Base-by-base conservation (phyloP, 768 basidiomycete species). In the Hydnomerulius pinastri region DNA sequence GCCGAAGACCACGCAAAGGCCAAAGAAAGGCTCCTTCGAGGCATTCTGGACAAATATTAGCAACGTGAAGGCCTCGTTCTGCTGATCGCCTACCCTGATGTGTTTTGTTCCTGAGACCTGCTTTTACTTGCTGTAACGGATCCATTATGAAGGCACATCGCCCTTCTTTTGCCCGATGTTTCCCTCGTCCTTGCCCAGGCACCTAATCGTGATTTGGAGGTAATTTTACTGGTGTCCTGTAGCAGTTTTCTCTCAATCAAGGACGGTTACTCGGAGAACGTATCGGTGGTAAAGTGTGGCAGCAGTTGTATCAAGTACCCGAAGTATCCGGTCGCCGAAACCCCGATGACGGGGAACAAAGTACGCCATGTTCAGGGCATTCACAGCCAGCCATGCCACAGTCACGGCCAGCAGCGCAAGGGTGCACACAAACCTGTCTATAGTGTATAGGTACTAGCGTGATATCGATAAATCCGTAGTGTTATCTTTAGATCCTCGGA, bases 1-100 rank as follows among this genome's bases (percentile, higher is more conserved):
- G 67, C 63, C 43, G 53, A 71, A 32, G 69, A 71, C 35, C 58
- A 67, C 27, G 62, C 61, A 46, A 71, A 53, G 42, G 67, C 67
- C 36, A 69, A 71, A 27, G 67, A 69, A 51, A 71, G 55, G 46
- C 63, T 69, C 11, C 63, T 69, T 11, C 67, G 67, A 10, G 66
- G 69, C 18, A 69, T 69, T 25, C 55, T 69, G 13, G 67, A 69
- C 47, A 67, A 65, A 43, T 69, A 69, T 54, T 69, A 49, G 58
- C 28, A 15, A 27, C n/a, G 28, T 4, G 29, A 17, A 6, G 9
- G 18, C 24, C 7, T 12, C 25, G 18, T 57, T 42, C 17, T 17
- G 17, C 38, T 32, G 35, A 46, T 33, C 39, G 32, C 39, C 54
- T 21, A 41, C 59, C 2, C 10, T 36, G 4, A 20, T 12, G 11